Percentiles rank a stretch among this genome's conserved stretches.
phyloP scores from a whole-genome alignment of 2,329 filamentous ascomycete genomes.

The Bipolaris cookei region DNA sequence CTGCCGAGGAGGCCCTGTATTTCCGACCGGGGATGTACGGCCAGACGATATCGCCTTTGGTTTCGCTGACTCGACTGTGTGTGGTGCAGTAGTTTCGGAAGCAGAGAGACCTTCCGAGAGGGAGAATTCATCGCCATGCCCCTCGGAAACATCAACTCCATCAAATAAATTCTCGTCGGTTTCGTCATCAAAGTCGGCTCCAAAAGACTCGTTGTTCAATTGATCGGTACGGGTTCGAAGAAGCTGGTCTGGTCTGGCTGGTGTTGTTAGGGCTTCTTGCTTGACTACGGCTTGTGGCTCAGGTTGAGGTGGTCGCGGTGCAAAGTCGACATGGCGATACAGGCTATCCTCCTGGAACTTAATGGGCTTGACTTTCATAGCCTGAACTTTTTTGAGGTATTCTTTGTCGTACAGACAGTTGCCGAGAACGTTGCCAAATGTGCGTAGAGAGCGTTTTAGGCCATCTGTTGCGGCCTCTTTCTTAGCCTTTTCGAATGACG shows the following conservation, averaged over 20 bases:
- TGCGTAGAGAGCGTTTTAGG: constrained; percentile 85
- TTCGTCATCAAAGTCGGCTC: constrained; percentile 60
- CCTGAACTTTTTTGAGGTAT: constrained; percentile 87
- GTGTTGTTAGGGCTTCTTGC: constrained; percentile 34
- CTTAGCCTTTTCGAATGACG: constrained; percentile 97
- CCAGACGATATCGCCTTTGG: constrained; percentile 27
- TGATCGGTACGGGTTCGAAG: constrained; percentile 42
- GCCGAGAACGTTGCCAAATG: constrained; percentile 95
- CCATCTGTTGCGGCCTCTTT: constrained; percentile 97
- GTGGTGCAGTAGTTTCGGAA: constrained; percentile 22
- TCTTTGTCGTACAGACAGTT: constrained; percentile 99
- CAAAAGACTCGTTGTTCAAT: constrained; percentile 40
- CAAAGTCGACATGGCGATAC: constrained; percentile 80
- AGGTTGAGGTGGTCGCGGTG: constrained; percentile 50
- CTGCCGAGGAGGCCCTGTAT: constrained; percentile 30
- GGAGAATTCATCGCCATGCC: constrained; percentile 66
- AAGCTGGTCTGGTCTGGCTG: constrained; percentile 30
- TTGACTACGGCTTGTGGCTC: constrained; percentile 42
- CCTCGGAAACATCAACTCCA: constrained; percentile 62
- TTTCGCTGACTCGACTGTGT: constrained; percentile 20
- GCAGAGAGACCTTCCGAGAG: constrained; percentile 32
- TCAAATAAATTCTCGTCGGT: constrained; percentile 63
- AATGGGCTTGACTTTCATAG: constrained; percentile 78
- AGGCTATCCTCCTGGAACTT: constrained; percentile 81
- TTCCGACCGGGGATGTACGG: constrained; percentile 30